Base-by-base conservation (phyloP, 371 early-diverging fungal genomes). In the Cokeromyces recurvatus region DNA sequence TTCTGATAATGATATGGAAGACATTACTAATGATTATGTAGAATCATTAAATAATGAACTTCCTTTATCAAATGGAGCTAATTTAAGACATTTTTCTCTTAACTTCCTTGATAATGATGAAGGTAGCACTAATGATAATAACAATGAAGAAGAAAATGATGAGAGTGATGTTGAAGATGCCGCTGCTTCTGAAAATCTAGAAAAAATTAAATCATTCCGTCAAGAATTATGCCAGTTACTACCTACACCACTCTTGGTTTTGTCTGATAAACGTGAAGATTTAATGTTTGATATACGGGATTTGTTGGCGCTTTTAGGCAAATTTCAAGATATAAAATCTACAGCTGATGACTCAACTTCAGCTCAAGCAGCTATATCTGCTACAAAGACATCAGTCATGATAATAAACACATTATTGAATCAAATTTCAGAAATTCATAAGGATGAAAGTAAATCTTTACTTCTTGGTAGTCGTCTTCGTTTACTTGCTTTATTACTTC, bases 231-330 rank as follows among this genome's bases (percentile, higher is more conserved):
- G 68, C 21, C 66, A 58, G 4, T 62, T 68, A 12, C 58, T 85
- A 22, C 74, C 82, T 4, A 49, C 62, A 1, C 54, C 80, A 3
- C 56, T 77, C 1, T 58, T 92, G 12, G 71, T 71, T 9, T 53
- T 94, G 19, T 57, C 86, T 1, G 85, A 85, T 53, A 53, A 73
- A 38, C 69, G 82, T 38, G 83, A 85, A 16, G 86, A 85, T 48
- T 57, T 78, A 1, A 77, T 88, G 15, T 84, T 88, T 54, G 77
- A 79, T 37, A 63, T 89, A 21, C 85, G 87, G 25, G 89, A 89
- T 32, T 62, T 89, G 17, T 55, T 83, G 6, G 68, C 71, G 0
- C 46, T 80, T 3, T 42, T 83, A 7, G 57, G 72, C 35, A 79
- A 82, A 46, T 69, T 68, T 16, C 76, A 82, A n/a, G 48, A 43